phyloP scores from a whole-genome alignment of 768 basidiomycete species.

The Tricholoma hemisulphureum region DNA sequence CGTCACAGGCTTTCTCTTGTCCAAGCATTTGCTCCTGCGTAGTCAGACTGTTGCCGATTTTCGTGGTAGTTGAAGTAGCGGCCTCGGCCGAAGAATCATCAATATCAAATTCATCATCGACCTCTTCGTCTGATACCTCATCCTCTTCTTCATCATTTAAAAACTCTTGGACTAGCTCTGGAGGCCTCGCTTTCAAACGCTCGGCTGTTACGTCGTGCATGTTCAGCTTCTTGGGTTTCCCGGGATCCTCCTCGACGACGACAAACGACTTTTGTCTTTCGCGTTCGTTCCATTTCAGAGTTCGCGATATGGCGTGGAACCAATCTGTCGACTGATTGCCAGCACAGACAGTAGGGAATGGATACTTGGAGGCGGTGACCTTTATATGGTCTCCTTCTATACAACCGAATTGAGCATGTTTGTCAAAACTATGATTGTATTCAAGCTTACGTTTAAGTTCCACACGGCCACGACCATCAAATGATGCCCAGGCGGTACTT shows the following conservation, averaged over 20 bases:
- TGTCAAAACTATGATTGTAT: constrained; percentile 3
- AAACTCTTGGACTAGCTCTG: constrained; percentile 15
- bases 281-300: constrained; percentile 98
- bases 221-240: constrained; percentile 33
- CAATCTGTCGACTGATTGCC: constrained; percentile 98
- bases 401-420: constrained; percentile 5
- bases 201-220: constrained; percentile 18
- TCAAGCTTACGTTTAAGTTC: constrained; percentile 83
- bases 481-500: constrained; percentile 98
- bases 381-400: constrained; percentile 99
- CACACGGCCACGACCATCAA: constrained; percentile 94
- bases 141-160: constrained; percentile 40
- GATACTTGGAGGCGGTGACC: constrained; percentile 94
- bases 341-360: constrained; percentile 97
- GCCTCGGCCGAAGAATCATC: constrained; percentile 78
- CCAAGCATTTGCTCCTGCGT: constrained; percentile 16
- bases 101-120: constrained; percentile 79
- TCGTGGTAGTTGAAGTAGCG: constrained; percentile 8
- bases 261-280: constrained; percentile 99
- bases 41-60: constrained; percentile 7
- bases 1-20: constrained; percentile 29
- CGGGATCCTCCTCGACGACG: constrained; percentile 86
- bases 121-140: constrained; percentile 49
- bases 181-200: constrained; percentile 6
- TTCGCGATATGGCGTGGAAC: constrained; percentile 96